phyloP scores from a whole-genome alignment of 768 basidiomycete genomes.

The Lactarius evosmus region DNA sequence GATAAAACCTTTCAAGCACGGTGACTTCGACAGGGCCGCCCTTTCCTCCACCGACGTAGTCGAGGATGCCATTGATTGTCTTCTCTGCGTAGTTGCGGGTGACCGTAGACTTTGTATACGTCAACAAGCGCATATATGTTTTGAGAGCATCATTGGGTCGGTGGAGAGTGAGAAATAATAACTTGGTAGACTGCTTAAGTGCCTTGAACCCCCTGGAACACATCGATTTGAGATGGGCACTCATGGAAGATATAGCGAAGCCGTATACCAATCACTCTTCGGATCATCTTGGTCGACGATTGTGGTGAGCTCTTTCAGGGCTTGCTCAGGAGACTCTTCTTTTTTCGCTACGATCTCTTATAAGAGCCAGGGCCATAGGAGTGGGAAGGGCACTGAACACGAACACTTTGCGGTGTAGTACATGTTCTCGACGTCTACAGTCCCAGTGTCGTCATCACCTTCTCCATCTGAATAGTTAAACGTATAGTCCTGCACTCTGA shows the following conservation, averaged over 20 bases:
- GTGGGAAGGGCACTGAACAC: conserved; percentile 31
- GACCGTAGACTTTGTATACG: conserved; percentile 93
- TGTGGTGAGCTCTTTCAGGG: conserved; percentile 81
- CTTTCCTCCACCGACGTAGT: conserved; percentile 92
- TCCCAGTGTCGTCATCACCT: conserved; percentile 73
- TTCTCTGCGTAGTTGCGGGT: conserved; percentile 97
- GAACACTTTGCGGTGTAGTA: conserved; percentile 97
- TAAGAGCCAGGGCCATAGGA: background rate
- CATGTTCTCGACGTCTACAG: conserved; percentile 93
- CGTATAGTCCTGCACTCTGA: conserved; percentile 69
- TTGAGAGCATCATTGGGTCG: conserved; percentile 81
- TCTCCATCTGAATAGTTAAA: conserved; percentile 96
- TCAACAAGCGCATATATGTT: conserved; percentile 81
- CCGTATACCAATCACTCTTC: conserved; percentile 84
- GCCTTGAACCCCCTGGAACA: conserved; percentile 92
- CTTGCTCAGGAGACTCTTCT: conserved; percentile 90
- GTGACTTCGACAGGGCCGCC: conserved; percentile 77
- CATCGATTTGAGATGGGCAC: conserved; percentile 6
- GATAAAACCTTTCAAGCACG: conserved; percentile 92
- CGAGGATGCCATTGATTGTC: conserved; percentile 96
- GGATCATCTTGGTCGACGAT: conserved; percentile 92
- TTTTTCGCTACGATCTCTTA: conserved; percentile 67
- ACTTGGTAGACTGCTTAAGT: conserved; percentile 94
- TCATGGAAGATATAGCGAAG: conserved; percentile 1
- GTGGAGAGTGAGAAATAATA: conserved; percentile 76